These are phyloP conservation scores for Leccinellum albellum DNA, from an alignment of 768 basidiomycete species.

Conservation along the genomic window DNA sequence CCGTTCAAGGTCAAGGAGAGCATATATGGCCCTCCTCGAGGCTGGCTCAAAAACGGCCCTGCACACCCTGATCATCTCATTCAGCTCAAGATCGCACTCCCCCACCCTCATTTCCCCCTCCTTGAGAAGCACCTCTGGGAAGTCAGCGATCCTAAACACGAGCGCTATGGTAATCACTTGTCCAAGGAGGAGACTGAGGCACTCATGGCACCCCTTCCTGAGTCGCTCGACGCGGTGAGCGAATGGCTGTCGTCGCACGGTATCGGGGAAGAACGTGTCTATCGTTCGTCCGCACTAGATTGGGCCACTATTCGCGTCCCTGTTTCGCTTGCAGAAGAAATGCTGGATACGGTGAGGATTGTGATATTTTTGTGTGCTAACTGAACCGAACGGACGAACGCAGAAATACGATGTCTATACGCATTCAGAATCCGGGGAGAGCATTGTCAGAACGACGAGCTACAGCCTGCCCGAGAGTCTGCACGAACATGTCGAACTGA, in stretches of 20 bases:
- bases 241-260: slow-evolving; percentile 62
- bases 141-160: slow-evolving; percentile 54
- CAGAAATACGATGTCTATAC: slow-evolving; percentile 65
- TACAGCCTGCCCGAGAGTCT: slow-evolving; percentile 64
- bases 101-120: slow-evolving; percentile 46
- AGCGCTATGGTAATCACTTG: slow-evolving; percentile 53
- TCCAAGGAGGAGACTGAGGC: slow-evolving; percentile 64
- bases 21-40: slow-evolving; percentile 40
- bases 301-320: slow-evolving; percentile 64
- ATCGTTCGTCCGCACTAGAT: slow-evolving; percentile 61
- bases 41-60: slow-evolving; percentile 44
- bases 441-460: slow-evolving; percentile 59
- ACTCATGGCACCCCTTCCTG: slow-evolving; percentile 54
- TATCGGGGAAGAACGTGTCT: slow-evolving; percentile 42
- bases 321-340: slow-evolving; percentile 57
- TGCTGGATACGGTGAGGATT: slow-evolving; percentile 61
- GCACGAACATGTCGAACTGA: slow-evolving; percentile 57
- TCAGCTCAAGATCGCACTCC: slow-evolving; percentile 54
- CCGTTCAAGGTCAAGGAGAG: slow-evolving; percentile 46
- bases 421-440: slow-evolving; percentile 49
- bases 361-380: not conserved
- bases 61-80: slow-evolving; percentile 47
- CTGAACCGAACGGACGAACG: not conserved
- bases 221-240: slow-evolving; percentile 50
- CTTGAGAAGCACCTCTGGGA: slow-evolving; percentile 53